Conservation (phyloP, 371 early-diverging fungal genomes). For the Phascolomyces articulosus region DNA sequence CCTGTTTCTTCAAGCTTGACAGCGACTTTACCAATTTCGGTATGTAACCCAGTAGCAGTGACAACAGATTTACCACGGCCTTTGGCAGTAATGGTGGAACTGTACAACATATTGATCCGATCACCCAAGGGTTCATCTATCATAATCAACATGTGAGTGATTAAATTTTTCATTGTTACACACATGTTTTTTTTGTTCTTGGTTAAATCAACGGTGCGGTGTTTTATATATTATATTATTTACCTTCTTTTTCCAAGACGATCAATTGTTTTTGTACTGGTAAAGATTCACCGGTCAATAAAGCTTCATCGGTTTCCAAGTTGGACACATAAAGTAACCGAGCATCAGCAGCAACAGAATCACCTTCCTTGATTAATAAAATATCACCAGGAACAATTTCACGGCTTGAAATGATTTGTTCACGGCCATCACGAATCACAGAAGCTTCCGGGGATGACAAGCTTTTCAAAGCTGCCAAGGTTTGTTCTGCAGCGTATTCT, state of each 20-base stretch:
- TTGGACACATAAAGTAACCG: conserved; percentile 84
- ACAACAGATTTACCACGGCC: conserved; percentile 72
- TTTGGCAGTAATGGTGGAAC: conserved; percentile 59
- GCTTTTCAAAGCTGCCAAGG: conserved; percentile 84
- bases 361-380: conserved; percentile 84
- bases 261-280: conserved; percentile 60
- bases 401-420: conserved; percentile 69
- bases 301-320: conserved; percentile 86
- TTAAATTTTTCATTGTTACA: conserved; percentile 7
- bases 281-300: conserved; percentile 83
- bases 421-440: conserved; percentile 83
- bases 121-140: conserved; percentile 44
- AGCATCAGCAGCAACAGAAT: conserved; percentile 90
- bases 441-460: conserved; percentile 73
- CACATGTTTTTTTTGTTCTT: not conserved
- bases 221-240: no score
- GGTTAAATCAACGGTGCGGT: no score
- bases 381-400: conserved; percentile 91
- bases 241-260: not conserved
- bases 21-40: conserved; percentile 93
- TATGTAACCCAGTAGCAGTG: conserved; percentile 80
- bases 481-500: conserved; percentile 87
- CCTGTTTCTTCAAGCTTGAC: not conserved
- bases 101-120: conserved; percentile 71
- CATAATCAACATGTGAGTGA: not conserved